Base-by-base conservation (phyloP, 345 rosid genomes). In the Eucalyptus virginea region DNA sequence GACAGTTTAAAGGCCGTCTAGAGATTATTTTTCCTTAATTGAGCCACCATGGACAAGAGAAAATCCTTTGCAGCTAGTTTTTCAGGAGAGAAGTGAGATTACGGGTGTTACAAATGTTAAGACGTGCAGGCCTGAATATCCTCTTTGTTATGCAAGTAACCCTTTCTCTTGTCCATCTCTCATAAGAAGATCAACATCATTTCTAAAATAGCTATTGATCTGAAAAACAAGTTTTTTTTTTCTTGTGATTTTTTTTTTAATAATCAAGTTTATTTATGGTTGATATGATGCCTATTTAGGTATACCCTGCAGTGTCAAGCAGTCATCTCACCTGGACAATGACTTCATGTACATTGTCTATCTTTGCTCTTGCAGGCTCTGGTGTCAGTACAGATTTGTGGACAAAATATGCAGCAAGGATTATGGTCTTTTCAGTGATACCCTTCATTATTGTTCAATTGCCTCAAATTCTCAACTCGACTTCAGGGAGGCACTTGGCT, bases 331-430 rank as follows among this genome's bases (percentile, higher is more conserved):
- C 30, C 83, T 77, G 0, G 47, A 40, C 13, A 24, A 77, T 77
- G 83, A 40, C 50, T 60, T 54, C 51, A 45, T 48, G 13, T 52
- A 45, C 60, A 2, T 23, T 52, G 42, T 88, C 89, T 23, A 54
- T 87, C 24, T 89, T 26, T 13, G 7, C 11, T n/a, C 34, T 51
- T 80, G 91, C 86, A 90, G 91, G 88, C 50, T 90, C 91, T 88
- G 91, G 91, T 23, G 92, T 94, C 85, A 91, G 91, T 87, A 94
- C 94, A 72, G 95, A 94, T 91, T 48, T 92, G 37, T 94, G 95
- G 95, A 94, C 95, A 44, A 87, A 92, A 87, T 92, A 92, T 77
- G 91, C 93, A 48, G 95, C 95, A 37, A 88, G 87, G 87, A 90
- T 94, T 88, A 94, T 94, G 95, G 89, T 89, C 44, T 72, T 94